phyloP scores from a whole-genome alignment of 1,284 basidiomycete genomes.

The Apiotrichum domesticum region DNA sequence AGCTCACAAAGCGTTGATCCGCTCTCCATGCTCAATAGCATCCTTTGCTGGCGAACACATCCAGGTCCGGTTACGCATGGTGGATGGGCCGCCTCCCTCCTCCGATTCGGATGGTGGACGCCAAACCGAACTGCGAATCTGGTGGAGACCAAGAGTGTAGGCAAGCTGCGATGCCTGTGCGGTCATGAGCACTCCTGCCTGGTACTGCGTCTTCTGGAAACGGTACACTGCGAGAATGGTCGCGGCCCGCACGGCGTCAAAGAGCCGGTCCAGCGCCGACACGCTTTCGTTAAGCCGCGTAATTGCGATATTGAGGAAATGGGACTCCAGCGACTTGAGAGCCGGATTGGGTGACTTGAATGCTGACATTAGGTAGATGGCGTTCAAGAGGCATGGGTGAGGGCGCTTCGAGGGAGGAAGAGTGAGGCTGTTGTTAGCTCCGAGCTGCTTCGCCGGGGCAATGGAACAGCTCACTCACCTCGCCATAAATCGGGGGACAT shows the following conservation, averaged over 20 bases:
- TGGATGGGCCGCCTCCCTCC: conserved; percentile 7
- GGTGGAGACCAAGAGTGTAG: conserved; percentile 41
- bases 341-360: conserved; percentile 25
- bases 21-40: conserved; percentile 34
- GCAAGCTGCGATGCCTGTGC: conserved; percentile 43
- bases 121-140: conserved; percentile 28
- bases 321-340: conserved; percentile 30
- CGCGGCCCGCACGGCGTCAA: conserved; percentile 35
- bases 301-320: conserved; percentile 31
- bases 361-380: conserved; percentile 38
- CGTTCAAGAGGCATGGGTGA: conserved; percentile 37
- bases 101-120: conserved; percentile 14
- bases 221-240: conserved; percentile 36
- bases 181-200: conserved; percentile 35
- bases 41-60: conserved; percentile 30
- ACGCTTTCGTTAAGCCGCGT: conserved; percentile 29
- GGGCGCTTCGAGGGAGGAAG: conserved; percentile 31
- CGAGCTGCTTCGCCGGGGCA: not conserved
- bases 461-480: conserved; percentile 14
- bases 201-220: conserved; percentile 31
- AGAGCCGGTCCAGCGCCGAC: conserved; percentile 22
- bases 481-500: conserved; percentile 38
- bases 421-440: conserved; percentile 16
- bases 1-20: conserved; percentile 42
- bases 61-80: conserved; percentile 31